A percentile compares a stretch with the other conserved stretches of the same genome.
Conservation (phyloP, 2,329 filamentous ascomycete species). For the Diaporthe citri region DNA sequence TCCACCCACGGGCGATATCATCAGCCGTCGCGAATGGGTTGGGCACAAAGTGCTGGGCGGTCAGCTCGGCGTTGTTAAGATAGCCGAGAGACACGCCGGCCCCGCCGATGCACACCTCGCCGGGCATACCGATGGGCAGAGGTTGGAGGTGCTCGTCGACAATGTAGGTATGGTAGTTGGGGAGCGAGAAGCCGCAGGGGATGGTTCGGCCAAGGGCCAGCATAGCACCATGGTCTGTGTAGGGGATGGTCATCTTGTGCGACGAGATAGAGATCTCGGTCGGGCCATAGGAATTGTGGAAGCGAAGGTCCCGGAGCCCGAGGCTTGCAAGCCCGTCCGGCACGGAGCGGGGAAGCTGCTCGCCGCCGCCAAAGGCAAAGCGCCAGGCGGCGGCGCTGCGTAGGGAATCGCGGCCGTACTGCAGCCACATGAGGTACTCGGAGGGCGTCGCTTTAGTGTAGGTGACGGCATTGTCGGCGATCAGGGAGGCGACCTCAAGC, state of each 20-base stretch:
- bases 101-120: slow-evolving; percentile 56
- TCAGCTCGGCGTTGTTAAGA: slow-evolving; percentile 45
- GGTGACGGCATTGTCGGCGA: slow-evolving; percentile 49
- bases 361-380: slow-evolving; percentile 35
- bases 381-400: neutral
- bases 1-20: slow-evolving; percentile 38
- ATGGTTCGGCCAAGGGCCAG: too few relatives aligned
- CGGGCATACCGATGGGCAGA: slow-evolving; percentile 51
- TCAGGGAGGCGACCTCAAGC: slow-evolving; percentile 47
- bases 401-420: slow-evolving; percentile 34
- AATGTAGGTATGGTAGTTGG: slow-evolving; percentile 55
- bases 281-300: neutral
- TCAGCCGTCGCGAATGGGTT: slow-evolving; percentile 36
- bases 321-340: neutral
- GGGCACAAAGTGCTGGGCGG: slow-evolving; percentile 33
- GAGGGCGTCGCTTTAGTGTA: slow-evolving; percentile 53
- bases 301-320: neutral
- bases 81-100: slow-evolving; percentile 56
- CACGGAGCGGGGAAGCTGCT: neutral
- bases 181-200: neutral
- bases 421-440: slow-evolving; percentile 49
- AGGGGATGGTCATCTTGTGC: neutral
- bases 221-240: neutral
- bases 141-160: slow-evolving; percentile 50
- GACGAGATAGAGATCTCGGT: neutral